A percentile compares a stretch with the other conserved stretches of the same genome.
Conservation (phyloP, 1,139 yeast species). For the Wickerhamomyces sp. region DNA sequence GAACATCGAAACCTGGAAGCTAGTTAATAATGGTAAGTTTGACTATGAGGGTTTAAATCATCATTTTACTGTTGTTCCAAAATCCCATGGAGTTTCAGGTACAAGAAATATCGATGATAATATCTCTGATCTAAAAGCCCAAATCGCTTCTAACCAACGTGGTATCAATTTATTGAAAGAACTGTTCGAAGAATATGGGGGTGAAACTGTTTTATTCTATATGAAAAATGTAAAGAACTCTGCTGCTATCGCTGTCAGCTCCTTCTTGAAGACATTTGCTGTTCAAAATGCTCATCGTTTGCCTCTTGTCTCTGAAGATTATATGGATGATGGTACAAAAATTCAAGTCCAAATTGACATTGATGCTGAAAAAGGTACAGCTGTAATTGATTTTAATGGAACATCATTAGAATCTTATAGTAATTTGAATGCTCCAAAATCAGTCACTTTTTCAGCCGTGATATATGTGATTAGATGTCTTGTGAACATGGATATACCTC, state of each 20-base stretch:
- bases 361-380: slow-evolving; percentile 40
- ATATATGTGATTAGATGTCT: slow-evolving; percentile 41
- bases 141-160: slow-evolving; percentile 62
- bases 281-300: slow-evolving; percentile 29
- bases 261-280: slow-evolving; percentile 34
- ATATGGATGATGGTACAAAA: slow-evolving; percentile 59
- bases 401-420: slow-evolving; percentile 39
- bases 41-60: slow-evolving; percentile 47
- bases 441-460: slow-evolving; percentile 40
- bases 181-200: slow-evolving; percentile 46
- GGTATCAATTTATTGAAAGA: slow-evolving; percentile 49
- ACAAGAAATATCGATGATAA: slow-evolving; percentile 56
- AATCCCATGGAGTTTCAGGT: slow-evolving; percentile 57
- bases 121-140: slow-evolving; percentile 61
- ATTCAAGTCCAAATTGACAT: slow-evolving; percentile 43
- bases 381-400: slow-evolving; percentile 55
- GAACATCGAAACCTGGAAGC: slow-evolving; percentile 49
- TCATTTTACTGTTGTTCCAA: slow-evolving; percentile 47
- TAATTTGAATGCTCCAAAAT: slow-evolving; percentile 40
- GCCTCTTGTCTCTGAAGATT: slow-evolving; percentile 44
- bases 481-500: slow-evolving; percentile 41
- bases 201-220: slow-evolving; percentile 49
- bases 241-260: slow-evolving; percentile 52
- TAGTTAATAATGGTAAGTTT: slow-evolving; percentile 51
- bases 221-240: slow-evolving; percentile 60